Percentiles rank a stretch among this genome's conserved stretches.
Evolutionary conservation across 805 yeast species (phyloP).

Genomic region (Ogataea nonfermentans): DNA sequence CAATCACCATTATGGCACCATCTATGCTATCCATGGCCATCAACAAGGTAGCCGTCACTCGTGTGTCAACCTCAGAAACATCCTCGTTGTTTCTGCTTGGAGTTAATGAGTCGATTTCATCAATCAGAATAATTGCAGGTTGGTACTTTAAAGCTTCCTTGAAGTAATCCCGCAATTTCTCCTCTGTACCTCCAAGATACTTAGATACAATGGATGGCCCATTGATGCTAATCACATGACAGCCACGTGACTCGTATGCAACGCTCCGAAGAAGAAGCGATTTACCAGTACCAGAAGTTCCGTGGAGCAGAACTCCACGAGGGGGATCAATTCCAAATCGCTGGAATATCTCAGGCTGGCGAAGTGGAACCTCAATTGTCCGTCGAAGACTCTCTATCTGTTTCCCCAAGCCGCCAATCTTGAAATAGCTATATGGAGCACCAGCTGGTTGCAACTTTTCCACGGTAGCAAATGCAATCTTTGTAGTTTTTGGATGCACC

Average conservation of each 20-base stretch:
- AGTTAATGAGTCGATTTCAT: conserved; percentile 89
- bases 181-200: conserved; percentile 92
- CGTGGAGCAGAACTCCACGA: conserved; percentile 88
- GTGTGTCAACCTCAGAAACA: conserved; percentile 82
- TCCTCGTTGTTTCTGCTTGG: conserved; percentile 85
- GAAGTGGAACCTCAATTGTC: conserved; percentile 77
- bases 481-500: conserved; percentile 27
- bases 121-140: conserved; percentile 86
- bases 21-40: conserved; percentile 81
- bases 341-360: conserved; percentile 70
- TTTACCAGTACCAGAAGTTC: conserved; percentile 98
- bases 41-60: conserved; percentile 86
- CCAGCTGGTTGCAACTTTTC: conserved; percentile 39
- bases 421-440: conserved; percentile 38
- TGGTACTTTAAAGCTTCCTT: conserved; percentile 82
- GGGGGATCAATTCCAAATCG: conserved; percentile 92
- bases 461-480: conserved; percentile 34
- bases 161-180: conserved; percentile 75
- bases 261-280: conserved; percentile 83
- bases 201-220: conserved; percentile 93
- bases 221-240: conserved; percentile 81
- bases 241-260: conserved; percentile 66
- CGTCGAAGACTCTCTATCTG: conserved; percentile 62
- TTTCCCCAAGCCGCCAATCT: conserved; percentile 72
- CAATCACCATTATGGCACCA: conserved; percentile 63